Conservation (phyloP, 2,329 filamentous ascomycete species). For the Trichoderma aggressivum region DNA sequence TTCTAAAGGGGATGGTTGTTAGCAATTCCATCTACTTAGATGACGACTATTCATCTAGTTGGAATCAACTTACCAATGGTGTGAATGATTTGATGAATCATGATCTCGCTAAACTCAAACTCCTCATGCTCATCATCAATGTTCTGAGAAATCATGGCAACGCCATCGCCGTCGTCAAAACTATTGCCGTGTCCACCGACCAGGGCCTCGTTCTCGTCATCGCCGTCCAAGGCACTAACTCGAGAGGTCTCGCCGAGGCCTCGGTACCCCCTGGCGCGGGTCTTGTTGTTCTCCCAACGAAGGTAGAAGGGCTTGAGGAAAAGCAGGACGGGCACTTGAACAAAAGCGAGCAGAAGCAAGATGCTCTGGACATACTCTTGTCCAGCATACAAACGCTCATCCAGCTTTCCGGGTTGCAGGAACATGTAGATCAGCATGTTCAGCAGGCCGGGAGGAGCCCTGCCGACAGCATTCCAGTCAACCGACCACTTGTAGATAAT, state of each 20-base stretch:
- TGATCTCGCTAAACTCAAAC: slow-evolving; percentile 94
- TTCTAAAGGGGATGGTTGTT: slow-evolving; percentile 51
- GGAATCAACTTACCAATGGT: slow-evolving; percentile 72
- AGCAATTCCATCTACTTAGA: neutral
- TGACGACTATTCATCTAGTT: neutral
- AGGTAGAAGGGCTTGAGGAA: slow-evolving; percentile 96
- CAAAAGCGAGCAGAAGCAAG: slow-evolving; percentile 75
- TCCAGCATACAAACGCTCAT: slow-evolving; percentile 72
- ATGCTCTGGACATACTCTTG: slow-evolving; percentile 74
- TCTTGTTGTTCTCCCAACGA: slow-evolving; percentile 86
- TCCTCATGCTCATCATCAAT: slow-evolving; percentile 86
- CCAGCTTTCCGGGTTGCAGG: slow-evolving; percentile 72
- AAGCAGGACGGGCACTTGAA: slow-evolving; percentile 85
- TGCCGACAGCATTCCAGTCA: slow-evolving; percentile 67
- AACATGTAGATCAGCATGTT: slow-evolving; percentile 99
- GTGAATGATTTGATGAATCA: slow-evolving; percentile 99
- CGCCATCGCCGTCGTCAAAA: slow-evolving; percentile 68
- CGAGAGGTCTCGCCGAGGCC: slow-evolving; percentile 85
- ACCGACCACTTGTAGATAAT: slow-evolving; percentile 97
- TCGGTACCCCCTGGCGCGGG: slow-evolving; percentile 83
- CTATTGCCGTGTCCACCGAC: slow-evolving; percentile 58
- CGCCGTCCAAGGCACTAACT: slow-evolving; percentile 86
- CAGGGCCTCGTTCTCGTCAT: slow-evolving; percentile 63
- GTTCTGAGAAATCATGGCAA: slow-evolving; percentile 85
- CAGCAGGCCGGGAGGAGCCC: slow-evolving; percentile 77